These are phyloP conservation scores for Ceratocystis albifundus DNA, from an alignment of 2,329 filamentous ascomycete species.

Conservation along the genomic window DNA sequence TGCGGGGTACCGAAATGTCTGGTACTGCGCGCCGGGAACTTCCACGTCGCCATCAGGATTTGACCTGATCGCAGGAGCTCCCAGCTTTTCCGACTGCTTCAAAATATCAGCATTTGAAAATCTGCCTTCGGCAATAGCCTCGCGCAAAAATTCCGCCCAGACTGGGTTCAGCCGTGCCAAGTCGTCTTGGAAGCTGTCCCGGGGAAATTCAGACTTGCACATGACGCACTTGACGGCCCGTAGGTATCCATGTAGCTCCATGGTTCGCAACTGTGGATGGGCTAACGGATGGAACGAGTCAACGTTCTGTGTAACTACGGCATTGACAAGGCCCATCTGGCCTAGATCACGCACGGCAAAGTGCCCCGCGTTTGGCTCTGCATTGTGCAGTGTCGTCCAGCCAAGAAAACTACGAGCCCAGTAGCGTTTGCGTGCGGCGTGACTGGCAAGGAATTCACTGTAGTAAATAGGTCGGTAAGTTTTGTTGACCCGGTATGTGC, in stretches of 20 bases:
- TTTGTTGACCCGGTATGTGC: conserved; percentile 87
- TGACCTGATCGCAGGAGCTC: conserved; percentile 58
- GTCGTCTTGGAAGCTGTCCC: conserved; percentile 63
- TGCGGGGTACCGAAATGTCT: conserved; percentile 79
- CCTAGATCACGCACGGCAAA: conserved; percentile 63
- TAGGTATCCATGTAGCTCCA: conserved; percentile 87
- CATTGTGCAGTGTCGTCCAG: conserved; percentile 70
- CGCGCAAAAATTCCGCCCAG: conserved; percentile 66
- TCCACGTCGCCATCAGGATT: conserved; percentile 96
- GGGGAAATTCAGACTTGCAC: conserved; percentile 60
- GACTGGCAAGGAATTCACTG: conserved; percentile 70
- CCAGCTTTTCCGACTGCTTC: conserved; percentile 54
- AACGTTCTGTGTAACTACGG: conserved; percentile 89
- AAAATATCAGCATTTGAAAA: conserved; percentile 16
- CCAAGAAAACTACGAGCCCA: conserved; percentile 93
- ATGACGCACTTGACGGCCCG: conserved; percentile 68
- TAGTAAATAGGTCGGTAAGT: conserved; percentile 86
- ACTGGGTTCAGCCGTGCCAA: conserved; percentile 70
- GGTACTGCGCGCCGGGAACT: conserved; percentile 74
- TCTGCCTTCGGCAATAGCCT: conserved; percentile 52
- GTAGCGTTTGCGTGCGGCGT: conserved; percentile 81
- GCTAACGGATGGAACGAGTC: conserved; percentile 80
- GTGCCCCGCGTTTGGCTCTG: conserved; percentile 71
- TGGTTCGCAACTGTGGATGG: conserved; percentile 60
- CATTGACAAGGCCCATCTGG: conserved; percentile 57